Evolutionary conservation across 306 rosid genomes (phyloP).

Genomic region (Pueraria montana): DNA sequence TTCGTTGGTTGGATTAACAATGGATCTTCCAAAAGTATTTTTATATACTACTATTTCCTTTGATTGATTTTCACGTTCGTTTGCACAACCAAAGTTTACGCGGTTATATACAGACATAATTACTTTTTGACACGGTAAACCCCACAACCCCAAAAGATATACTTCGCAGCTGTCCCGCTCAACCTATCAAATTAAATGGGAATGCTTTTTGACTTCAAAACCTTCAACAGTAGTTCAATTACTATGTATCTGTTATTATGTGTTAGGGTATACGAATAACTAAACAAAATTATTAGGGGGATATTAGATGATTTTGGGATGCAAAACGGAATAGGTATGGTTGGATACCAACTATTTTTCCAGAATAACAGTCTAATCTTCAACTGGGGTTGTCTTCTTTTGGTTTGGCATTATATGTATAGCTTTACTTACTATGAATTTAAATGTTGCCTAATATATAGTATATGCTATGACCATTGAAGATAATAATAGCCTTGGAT

Average conservation of each 20-base stretch:
- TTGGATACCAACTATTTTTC: slow-evolving; percentile 54
- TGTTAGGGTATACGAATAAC: slow-evolving; percentile 2
- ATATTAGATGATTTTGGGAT: slow-evolving; percentile 47
- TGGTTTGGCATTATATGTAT: slow-evolving; percentile 8
- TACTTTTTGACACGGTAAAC: slow-evolving; percentile 30
- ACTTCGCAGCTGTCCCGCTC: background rate
- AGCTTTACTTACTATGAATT: background rate
- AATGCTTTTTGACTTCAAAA: slow-evolving; percentile 42
- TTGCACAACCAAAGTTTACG: slow-evolving; percentile 12
- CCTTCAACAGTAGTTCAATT: background rate
- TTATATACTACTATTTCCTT: background rate
- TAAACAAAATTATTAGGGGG: slow-evolving; percentile 25
- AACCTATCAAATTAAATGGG: background rate
- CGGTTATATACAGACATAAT: background rate
- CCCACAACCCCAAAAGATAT: background rate
- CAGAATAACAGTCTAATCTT: slow-evolving; percentile 15
- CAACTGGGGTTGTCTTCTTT: slow-evolving; percentile 12
- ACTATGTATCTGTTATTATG: background rate
- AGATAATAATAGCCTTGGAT: background rate
- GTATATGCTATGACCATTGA: slow-evolving; percentile 6
- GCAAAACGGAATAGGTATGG: slow-evolving; percentile 46
- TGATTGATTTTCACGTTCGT: background rate
- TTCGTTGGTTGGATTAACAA: background rate
- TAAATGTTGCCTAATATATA: background rate
- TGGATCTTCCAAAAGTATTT: slow-evolving; percentile 25